These are phyloP conservation scores for Physcomitrellopsis africana DNA, from an alignment of 225 moss, liverwort and hornwort species.

Conservation along the genomic window DNA sequence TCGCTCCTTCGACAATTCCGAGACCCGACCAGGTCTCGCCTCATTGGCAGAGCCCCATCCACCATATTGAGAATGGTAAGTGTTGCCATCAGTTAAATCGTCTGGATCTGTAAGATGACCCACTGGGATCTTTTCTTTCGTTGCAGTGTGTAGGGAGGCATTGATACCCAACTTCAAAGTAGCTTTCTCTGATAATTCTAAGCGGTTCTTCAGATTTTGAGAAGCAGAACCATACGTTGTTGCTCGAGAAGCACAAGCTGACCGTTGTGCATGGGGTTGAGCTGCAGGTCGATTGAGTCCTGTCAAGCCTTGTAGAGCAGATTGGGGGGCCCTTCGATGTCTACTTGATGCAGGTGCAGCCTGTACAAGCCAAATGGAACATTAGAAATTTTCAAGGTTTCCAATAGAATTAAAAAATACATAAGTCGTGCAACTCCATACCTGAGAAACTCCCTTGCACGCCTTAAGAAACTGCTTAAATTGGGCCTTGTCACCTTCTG, in stretches of 20 bases:
- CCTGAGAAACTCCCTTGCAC: slow-evolving; percentile 81
- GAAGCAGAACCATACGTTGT: slow-evolving; percentile 7
- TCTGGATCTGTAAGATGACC: slow-evolving; percentile 25
- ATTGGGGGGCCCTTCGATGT: slow-evolving; percentile 44
- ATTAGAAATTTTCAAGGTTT: too few species aligned
- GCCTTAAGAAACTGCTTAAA: slow-evolving; percentile 79
- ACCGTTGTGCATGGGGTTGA: slow-evolving; percentile 30
- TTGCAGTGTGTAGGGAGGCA: slow-evolving; percentile 76
- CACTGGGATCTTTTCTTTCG: slow-evolving; percentile 65
- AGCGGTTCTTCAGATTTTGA: slow-evolving; percentile 20
- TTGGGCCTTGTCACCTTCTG: slow-evolving; percentile 79
- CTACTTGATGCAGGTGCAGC: slow-evolving; percentile 35
- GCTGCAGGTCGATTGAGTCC: slow-evolving; percentile 46
- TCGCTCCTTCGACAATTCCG: slow-evolving; percentile 26
- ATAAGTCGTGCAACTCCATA: slow-evolving; percentile 21
- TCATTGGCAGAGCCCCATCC: slow-evolving; percentile 57
- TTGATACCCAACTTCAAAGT: slow-evolving; percentile 85
- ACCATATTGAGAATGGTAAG: slow-evolving; percentile 30
- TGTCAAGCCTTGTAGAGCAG: slow-evolving; percentile 67
- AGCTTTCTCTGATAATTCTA: slow-evolving; percentile 57
- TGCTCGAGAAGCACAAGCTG: slow-evolving; percentile 21
- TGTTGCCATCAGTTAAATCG: slow-evolving; percentile 33
- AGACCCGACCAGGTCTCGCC: slow-evolving; percentile 61
- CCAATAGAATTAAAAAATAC: too few species aligned
- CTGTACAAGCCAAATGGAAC: slow-evolving; percentile 17